Base-by-base conservation (phyloP, 345 rosid genomes). In the Eucalyptus sp. region DNA sequence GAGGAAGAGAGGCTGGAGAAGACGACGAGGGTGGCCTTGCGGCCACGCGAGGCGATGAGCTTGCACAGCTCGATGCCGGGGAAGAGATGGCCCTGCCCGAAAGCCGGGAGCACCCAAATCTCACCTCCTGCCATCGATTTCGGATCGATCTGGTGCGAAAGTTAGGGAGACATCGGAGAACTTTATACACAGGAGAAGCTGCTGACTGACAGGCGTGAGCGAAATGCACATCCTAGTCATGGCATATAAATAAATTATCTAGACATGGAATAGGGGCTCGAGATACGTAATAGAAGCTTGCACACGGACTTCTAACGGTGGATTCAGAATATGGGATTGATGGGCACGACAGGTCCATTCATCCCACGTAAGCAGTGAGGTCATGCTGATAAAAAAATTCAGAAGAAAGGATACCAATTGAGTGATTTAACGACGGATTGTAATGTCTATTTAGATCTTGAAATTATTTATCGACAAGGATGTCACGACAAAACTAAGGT, bases 31-130 rank as follows among this genome's bases (percentile, higher is more conserved):
- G 91, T 86, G 81, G 89, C 68, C 76, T 17, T 41, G 89, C 4
- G 68, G 90, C 54, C 17, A 0, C 48, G 87, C 15, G 52, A 88
- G 56, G 90, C 56, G 83, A 91, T 87, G 80, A 90, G 92, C 50
- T 89, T 92, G 90, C 92, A 92, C 20, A 91, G 92, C 90, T 90
- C 90, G 84, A 91, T 89, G 89, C 92, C 86, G 27, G 91, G 93
- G 81, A 88, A 86, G 48, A 91, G 91, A 60, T 92, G 92, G 71
- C 93, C 93, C 37, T 88, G 90, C 50, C 91, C 92, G 50, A 81
- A 86, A 50, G 86, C 88, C 84, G 92, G 90, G 46, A 92, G 90
- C 29, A 90, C 91, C 60, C 88, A 87, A 13, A 91, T 86, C 89
- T 91, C 90, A 15, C 29, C 56, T 49, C 43, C 89, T 0, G 46